Base-by-base conservation (phyloP, 768 basidiomycete genomes). In the Collybia sp. region DNA sequence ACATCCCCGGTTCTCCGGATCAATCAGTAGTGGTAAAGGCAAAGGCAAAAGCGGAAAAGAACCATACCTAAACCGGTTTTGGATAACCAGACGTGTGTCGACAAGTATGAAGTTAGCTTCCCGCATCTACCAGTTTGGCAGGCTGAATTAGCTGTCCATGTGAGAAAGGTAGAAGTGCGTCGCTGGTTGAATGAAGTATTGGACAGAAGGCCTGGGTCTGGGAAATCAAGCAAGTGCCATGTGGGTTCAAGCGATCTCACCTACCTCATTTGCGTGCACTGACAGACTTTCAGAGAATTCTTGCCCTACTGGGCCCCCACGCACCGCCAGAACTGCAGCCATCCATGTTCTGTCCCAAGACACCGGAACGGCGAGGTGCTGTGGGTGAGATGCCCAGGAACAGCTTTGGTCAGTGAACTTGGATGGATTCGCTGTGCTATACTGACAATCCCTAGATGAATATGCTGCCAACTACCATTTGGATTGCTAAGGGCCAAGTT, bases 221-320 rank as follows among this genome's bases (percentile, higher is more conserved):
- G 77, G 0, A 82, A 77, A 52, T 58, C 86, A 38, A 72, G 69
- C 31, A 89, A 83, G 57, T 93, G 91, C 59, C 73, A 90, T 16
- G 91, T 92, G 51, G 32, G 82, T 71, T 3, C 30, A n/a, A 30
- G 16, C 42, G 5, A 9, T 31, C 32, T 30, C 36, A 30, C n/a
- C 18, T 50, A 37, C 38, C 3, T 15, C 11, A 12, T n/a, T 6
- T n/a, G n/a, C 10, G 17, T 37, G n/a, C 6, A 3, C 20, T n/a
- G 16, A 17, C 40, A 40, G 17, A 10, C 0, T 25, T 34, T 37
- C 46, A 97, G 89, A 77, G 93, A 39, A 81, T 99, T 20, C 76
- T 98, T 6, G 80, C 80, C 0, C 66, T 99, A 88, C 88, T 2
- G 95, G 95, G 1, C 90, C 92, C 0, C 84, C 95, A 6, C 96